Conservation (phyloP, 2,329 filamentous ascomycete species). For the Leptographium wingfieldii region DNA sequence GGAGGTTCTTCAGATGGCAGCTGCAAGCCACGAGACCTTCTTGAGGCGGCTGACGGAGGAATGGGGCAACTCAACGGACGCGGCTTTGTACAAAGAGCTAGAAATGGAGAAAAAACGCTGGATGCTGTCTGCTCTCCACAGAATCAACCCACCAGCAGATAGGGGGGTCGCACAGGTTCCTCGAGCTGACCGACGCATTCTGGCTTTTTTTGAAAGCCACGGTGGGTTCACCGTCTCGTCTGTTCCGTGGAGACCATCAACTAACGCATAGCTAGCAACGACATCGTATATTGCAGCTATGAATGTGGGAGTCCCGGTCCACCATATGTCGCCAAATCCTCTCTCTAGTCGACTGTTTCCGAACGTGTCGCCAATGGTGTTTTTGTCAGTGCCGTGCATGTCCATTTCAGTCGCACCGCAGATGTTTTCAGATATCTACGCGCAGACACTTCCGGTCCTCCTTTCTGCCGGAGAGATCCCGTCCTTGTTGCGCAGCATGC, state of each 20-base stretch:
- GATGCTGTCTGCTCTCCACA: conserved; percentile 29
- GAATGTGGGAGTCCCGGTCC: conserved; percentile 26
- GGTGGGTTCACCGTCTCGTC: conserved; percentile 21
- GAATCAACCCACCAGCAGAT: conserved; percentile 25
- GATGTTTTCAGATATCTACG: conserved; percentile 36
- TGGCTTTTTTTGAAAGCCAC: conserved; percentile 39
- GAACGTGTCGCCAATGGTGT: conserved; percentile 27
- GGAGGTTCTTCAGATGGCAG: conserved; percentile 42
- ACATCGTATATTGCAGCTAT: conserved; percentile 35
- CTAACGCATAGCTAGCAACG: conserved; percentile 24
- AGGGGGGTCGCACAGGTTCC: conserved; percentile 3
- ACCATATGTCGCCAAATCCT: conserved; percentile 32
- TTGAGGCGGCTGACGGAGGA: conserved; percentile 42
- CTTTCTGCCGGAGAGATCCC: conserved; percentile 45
- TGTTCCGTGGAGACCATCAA: accelerated
- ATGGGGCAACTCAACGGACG: conserved; percentile 35
- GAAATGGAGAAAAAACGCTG: conserved; percentile 29
- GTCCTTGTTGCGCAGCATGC: conserved; percentile 40
- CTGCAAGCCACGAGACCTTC: conserved; percentile 36
- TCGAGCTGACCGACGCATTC: conserved; percentile 19
- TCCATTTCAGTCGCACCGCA: conserved; percentile 26
- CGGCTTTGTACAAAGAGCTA: conserved; percentile 36
- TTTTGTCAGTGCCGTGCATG: conserved; percentile 24
- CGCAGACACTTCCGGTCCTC: conserved; percentile 42
- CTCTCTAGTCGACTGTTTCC: conserved; percentile 24